These are phyloP conservation scores for Tolypocladium endophyticum DNA, from an alignment of 2,329 filamentous ascomycete species.

Conservation along the genomic window DNA sequence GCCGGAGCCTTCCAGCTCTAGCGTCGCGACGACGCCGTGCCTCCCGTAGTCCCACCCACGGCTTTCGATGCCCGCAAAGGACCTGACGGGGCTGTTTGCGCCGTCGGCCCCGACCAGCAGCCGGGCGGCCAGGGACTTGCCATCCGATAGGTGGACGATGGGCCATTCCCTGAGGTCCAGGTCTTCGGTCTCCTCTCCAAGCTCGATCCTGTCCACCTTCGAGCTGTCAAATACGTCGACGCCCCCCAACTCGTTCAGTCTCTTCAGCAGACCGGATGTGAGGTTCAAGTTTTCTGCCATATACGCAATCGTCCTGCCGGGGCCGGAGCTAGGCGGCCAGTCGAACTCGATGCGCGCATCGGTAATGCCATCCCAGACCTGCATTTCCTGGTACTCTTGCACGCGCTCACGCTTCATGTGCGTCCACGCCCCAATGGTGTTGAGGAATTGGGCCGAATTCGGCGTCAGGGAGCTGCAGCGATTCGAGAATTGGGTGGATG, in stretches of 20 bases:
- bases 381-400: conserved; percentile 90
- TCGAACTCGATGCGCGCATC: conserved; percentile 85
- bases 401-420: conserved; percentile 64
- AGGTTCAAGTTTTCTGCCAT: conserved; percentile 96
- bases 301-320: conserved; percentile 66
- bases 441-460: conserved; percentile 71
- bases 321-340: conserved; percentile 42
- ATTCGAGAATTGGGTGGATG: conserved; percentile 70
- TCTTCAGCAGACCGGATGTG: conserved; percentile 63
- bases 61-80: conserved; percentile 77
- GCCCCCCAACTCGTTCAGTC: conserved; percentile 58
- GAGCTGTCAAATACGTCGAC: conserved; percentile 66
- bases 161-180: conserved; percentile 82
- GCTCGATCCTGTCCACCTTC: conserved; percentile 67
- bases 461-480: conserved; percentile 93
- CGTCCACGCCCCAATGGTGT: conserved; percentile 75
- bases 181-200: conserved; percentile 59
- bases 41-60: conserved; percentile 89
- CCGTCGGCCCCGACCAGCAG: conserved; percentile 90
- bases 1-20: conserved; percentile 56
- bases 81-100: conserved; percentile 84
- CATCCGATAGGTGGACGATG: conserved; percentile 61
- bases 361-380: conserved; percentile 93
- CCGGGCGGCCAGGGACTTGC: conserved; percentile 62
- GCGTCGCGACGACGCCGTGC: conserved; percentile 83